Percentiles rank a stretch among this genome's conserved stretches.
Evolutionary conservation across 2,329 filamentous ascomycete genomes (phyloP).

Genomic region (Fusarium sp.): DNA sequence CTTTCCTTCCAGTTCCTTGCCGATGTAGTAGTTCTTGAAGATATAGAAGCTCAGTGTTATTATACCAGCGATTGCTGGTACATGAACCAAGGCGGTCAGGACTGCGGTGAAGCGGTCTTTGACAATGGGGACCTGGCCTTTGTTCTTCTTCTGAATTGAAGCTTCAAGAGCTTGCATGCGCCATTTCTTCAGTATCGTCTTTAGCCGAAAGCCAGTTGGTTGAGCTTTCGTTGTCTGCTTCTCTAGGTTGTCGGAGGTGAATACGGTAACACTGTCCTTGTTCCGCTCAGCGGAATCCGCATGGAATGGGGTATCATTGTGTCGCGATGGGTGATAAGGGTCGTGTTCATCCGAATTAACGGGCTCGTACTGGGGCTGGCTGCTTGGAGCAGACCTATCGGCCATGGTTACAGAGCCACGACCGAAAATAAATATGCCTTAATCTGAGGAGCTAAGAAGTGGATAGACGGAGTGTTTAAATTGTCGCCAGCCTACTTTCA

Average conservation of each 20-base stretch:
- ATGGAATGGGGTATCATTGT: not conserved
- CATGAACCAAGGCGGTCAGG: constrained; percentile 32
- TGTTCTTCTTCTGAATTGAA: constrained; percentile 15
- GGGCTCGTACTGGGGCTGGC: constrained; percentile 34
- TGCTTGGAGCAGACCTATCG: constrained; percentile 6
- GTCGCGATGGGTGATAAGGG: not conserved
- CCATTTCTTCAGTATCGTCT: constrained; percentile 40
- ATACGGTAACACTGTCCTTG: constrained; percentile 6
- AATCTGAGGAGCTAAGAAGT: not conserved
- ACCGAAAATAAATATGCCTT: not conserved
- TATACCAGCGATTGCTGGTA: constrained; percentile 39
- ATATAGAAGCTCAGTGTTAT: constrained; percentile 40
- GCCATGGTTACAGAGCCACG: not conserved
- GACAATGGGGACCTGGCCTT: constrained; percentile 33
- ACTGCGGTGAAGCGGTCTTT: constrained; percentile 38
- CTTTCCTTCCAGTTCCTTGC: constrained; percentile 41
- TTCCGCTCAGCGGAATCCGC: not conserved
- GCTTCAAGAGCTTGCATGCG: constrained; percentile 28
- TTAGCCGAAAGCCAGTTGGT: constrained; percentile 30
- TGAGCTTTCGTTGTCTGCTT: not conserved
- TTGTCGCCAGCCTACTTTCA: not conserved
- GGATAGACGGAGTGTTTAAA: not conserved
- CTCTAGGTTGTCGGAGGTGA: not conserved
- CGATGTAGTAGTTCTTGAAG: constrained; percentile 45
- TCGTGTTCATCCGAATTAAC: constrained; percentile 30